Conservation (phyloP, 2,329 filamentous ascomycete species). For the Ophiocordyceps camponoti-saundersi region DNA sequence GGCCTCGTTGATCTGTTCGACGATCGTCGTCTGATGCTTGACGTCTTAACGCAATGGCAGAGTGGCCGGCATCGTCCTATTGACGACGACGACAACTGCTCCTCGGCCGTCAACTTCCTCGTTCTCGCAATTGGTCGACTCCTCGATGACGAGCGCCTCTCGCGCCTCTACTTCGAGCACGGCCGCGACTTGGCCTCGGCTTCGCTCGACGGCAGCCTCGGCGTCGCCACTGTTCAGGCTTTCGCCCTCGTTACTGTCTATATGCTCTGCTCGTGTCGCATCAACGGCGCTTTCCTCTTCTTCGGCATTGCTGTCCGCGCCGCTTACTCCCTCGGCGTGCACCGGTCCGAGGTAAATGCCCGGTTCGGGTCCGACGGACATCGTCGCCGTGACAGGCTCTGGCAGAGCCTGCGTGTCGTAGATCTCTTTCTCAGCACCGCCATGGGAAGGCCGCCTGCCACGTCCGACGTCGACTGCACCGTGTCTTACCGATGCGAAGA, state of each 20-base stretch:
- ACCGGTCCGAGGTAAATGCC: slow-evolving; percentile 35
- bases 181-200: slow-evolving; percentile 27
- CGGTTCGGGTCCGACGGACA: slow-evolving; percentile 28
- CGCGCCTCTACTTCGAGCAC: slow-evolving; percentile 30
- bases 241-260: slow-evolving; percentile 34
- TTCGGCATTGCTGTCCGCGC: slow-evolving; percentile 35
- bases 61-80: not conserved
- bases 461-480: slow-evolving; percentile 36
- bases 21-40: slow-evolving; percentile 14
- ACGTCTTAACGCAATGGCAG: slow-evolving; percentile 26
- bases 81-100: slow-evolving; percentile 4
- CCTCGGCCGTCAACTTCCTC: slow-evolving; percentile 27
- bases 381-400: slow-evolving; percentile 28
- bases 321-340: slow-evolving; percentile 34
- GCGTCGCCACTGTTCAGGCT: slow-evolving; percentile 30
- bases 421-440: slow-evolving; percentile 35
- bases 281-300: slow-evolving; percentile 36
- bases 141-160: slow-evolving; percentile 19
- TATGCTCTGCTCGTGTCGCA: slow-evolving; percentile 36
- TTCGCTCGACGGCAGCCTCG: slow-evolving; percentile 26
- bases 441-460: slow-evolving; percentile 36
- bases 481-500: slow-evolving; percentile 23
- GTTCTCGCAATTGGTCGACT: slow-evolving; percentile 33
- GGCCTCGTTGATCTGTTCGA: slow-evolving; percentile 33
- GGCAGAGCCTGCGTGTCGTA: slow-evolving; percentile 34